These are phyloP conservation scores for Deinandra increscens DNA, from an alignment of 129 eudicot genomes.

Conservation along the genomic window DNA sequence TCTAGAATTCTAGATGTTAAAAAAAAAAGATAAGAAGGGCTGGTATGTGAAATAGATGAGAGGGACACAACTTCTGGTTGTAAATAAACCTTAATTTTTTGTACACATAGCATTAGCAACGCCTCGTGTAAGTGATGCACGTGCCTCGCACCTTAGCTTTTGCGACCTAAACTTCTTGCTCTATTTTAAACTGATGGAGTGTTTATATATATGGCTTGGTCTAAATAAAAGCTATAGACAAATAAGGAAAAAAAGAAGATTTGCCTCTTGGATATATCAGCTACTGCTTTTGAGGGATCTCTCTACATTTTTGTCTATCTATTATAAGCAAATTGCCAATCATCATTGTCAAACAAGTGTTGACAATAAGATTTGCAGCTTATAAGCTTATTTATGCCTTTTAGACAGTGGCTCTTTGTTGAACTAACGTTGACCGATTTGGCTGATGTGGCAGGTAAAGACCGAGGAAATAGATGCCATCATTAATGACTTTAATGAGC, in stretches of 20 bases:
- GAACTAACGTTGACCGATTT: conserved; percentile 16
- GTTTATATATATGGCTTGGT: background rate
- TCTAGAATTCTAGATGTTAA: too few species aligned
- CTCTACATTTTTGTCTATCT: background rate
- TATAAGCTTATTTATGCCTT: background rate
- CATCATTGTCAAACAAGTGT: background rate
- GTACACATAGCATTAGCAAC: too few species aligned
- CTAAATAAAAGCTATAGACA: background rate
- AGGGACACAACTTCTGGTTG: too few species aligned
- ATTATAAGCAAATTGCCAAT: background rate
- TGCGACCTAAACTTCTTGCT: too few species aligned
- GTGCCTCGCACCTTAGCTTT: too few species aligned
- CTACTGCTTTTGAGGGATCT: background rate
- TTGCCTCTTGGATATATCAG: background rate
- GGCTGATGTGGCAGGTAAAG: conserved; percentile 51
- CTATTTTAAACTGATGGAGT: background rate
- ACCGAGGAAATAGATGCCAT: conserved; percentile 75
- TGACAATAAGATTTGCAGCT: background rate
- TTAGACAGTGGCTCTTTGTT: background rate
- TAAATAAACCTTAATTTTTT: too few species aligned
- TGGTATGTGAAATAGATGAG: too few species aligned
- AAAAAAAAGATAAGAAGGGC: too few species aligned
- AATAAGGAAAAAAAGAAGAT: background rate
- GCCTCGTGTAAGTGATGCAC: too few species aligned
- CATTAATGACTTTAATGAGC: conserved; percentile 68